A percentile compares a stretch with the other conserved stretches of the same genome.
Evolutionary conservation across 306 rosid species (phyloP).

Genomic region (Trifolium pratense): DNA sequence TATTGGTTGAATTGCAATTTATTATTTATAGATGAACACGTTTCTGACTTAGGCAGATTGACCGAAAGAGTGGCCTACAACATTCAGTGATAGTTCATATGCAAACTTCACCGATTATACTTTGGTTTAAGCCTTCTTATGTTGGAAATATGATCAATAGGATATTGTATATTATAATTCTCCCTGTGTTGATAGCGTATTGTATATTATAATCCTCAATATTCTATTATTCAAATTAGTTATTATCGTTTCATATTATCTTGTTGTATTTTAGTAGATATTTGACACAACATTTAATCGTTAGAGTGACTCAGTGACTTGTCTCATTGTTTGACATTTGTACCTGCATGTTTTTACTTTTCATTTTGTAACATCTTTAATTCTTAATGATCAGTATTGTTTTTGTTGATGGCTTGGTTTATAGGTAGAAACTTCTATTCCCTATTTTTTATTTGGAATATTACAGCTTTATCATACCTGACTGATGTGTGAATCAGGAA

Average conservation of each 20-base stretch:
- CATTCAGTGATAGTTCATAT: conserved; percentile 3
- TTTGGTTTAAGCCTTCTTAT: conserved; percentile 21
- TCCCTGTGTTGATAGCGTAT: conserved; percentile 8
- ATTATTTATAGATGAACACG: conserved; percentile 3
- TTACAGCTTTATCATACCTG: conserved; percentile 38
- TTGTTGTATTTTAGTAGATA: conserved; percentile 9
- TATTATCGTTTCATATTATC: conserved; percentile 20
- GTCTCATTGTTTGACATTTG: conserved; percentile 17
- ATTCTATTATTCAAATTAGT: conserved; percentile 5
- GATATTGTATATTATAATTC: conserved; percentile 16
- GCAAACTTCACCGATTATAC: not conserved
- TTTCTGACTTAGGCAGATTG: conserved; percentile 16
- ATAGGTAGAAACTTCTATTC: conserved; percentile 15
- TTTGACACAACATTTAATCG: not conserved
- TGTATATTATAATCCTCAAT: not conserved
- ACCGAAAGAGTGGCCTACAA: conserved; percentile 22
- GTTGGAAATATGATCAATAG: conserved; percentile 21
- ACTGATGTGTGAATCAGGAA: conserved; percentile 35
- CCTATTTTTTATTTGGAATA: conserved; percentile 31
- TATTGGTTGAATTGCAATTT: conserved; percentile 2
- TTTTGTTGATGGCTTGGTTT: conserved; percentile 23
- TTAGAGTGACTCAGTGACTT: conserved; percentile 9
- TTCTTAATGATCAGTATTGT: not conserved
- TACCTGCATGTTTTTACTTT: not conserved
- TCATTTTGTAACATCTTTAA: not conserved